Conservation (phyloP, 305 asterid genomes). For the Lippia alba region DNA sequence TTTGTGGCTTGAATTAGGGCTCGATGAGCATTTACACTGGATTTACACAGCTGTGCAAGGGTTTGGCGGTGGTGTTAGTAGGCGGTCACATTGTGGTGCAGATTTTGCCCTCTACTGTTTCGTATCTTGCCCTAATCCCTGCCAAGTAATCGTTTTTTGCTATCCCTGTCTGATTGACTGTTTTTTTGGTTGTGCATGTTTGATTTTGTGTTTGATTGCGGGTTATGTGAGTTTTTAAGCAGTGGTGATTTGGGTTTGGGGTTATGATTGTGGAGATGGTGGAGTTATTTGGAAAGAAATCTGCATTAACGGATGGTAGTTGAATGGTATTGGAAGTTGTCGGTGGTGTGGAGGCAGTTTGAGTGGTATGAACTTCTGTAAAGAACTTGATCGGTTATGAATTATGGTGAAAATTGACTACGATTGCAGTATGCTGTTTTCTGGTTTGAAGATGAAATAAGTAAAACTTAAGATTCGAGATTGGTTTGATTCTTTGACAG, state of each 20-base stretch:
- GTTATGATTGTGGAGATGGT: background rate
- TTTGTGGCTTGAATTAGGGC: conserved; percentile 40
- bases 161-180: background rate
- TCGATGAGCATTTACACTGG: conserved; percentile 53
- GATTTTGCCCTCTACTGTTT: conserved; percentile 70
- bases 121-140: conserved; percentile 92
- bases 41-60: conserved; percentile 89
- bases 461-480: conserved; percentile 7
- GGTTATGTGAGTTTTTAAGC: conserved; percentile 23
- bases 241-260: background rate
- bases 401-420: background rate
- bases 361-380: background rate
- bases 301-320: background rate
- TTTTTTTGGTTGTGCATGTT: background rate
- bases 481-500: conserved; percentile 5
- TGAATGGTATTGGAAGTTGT: background rate
- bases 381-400: background rate
- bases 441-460: conserved; percentile 5
- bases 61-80: conserved; percentile 76
- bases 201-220: conserved; percentile 7
- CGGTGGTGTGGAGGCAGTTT: background rate
- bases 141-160: conserved; percentile 67
- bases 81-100: conserved; percentile 84
- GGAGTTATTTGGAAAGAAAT: background rate
- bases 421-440: background rate